Percentiles rank a stretch among this genome's conserved stretches.
phyloP scores from a whole-genome alignment of 169 alveolate species.

The Perkinsus olseni region DNA sequence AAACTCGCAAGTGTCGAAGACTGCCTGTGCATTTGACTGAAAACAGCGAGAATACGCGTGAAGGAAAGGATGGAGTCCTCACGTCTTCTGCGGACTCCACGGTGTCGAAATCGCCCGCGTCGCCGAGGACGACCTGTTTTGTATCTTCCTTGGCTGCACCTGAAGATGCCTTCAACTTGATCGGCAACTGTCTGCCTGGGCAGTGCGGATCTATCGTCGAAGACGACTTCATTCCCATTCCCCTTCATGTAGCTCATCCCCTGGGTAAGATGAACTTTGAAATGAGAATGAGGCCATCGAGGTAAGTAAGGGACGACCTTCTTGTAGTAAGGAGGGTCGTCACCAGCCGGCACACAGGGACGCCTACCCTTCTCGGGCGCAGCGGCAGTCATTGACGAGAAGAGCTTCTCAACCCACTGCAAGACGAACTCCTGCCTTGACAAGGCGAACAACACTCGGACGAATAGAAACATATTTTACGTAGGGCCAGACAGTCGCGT shows the following conservation, averaged over 20 bases:
- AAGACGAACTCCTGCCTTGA: too few relatives aligned
- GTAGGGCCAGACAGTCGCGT: neutral
- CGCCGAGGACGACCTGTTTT: neutral
- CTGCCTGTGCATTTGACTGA: neutral
- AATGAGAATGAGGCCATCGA: neutral
- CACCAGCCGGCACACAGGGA: neutral
- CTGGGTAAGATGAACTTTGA: neutral
- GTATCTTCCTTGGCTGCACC: neutral
- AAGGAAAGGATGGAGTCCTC: too few relatives aligned
- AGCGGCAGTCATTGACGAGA: neutral
- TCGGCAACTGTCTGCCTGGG: neutral
- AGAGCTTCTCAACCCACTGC: too few relatives aligned
- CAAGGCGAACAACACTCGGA: too few relatives aligned
- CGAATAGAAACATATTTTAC: neutral
- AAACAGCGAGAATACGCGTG: neutral
- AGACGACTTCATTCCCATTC: neutral
- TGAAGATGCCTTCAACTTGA: neutral
- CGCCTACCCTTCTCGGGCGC: neutral
- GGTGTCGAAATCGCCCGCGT: too few relatives aligned
- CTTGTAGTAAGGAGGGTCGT: neutral
- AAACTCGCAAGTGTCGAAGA: neutral
- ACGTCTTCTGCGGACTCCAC: too few relatives aligned
- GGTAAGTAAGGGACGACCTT: neutral
- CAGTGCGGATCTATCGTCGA: neutral
- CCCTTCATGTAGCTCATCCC: neutral